Evolutionary conservation across 768 basidiomycete genomes (phyloP).

Genomic region (Mrakia gelida): DNA sequence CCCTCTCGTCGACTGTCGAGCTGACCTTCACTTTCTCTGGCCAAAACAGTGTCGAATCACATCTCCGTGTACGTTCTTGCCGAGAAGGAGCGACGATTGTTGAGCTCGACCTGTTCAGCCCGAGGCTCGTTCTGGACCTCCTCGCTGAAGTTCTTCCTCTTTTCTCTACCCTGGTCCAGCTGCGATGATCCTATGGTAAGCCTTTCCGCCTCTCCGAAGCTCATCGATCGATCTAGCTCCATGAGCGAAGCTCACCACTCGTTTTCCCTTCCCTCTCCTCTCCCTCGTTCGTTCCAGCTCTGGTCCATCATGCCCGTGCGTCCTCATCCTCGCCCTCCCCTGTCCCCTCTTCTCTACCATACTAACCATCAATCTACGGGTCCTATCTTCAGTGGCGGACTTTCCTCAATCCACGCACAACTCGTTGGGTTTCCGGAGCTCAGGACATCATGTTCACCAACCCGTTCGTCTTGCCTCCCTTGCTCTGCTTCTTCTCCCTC

Average conservation of each 20-base stretch:
- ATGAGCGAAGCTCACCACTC: neutral
- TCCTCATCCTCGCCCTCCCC: neutral
- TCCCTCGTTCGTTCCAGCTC: neutral
- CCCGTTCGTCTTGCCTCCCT: neutral
- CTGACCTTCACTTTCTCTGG: neutral
- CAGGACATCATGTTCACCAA: conserved; percentile 27
- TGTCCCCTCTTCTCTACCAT: neutral
- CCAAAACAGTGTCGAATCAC: conserved; percentile 18
- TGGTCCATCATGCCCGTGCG: conserved; percentile 18
- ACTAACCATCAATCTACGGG: neutral
- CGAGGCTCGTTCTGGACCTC: neutral
- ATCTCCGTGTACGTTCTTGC: conserved; percentile 22
- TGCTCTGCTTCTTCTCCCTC: neutral
- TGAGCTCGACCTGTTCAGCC: neutral
- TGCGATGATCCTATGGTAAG: conserved; percentile 15
- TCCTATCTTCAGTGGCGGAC: conserved; percentile 10
- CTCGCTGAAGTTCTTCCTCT: neutral
- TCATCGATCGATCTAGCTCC: no score
- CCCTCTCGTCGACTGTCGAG: no score
- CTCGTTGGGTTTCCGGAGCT: conserved; percentile 25
- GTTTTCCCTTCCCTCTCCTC: no score
- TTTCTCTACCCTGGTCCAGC: neutral
- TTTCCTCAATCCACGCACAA: conserved; percentile 19
- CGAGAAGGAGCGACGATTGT: neutral
- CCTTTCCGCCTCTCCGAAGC: neutral